phyloP scores from a whole-genome alignment of 2,329 filamentous ascomycete species.

The Zymoseptoria passerinii region DNA sequence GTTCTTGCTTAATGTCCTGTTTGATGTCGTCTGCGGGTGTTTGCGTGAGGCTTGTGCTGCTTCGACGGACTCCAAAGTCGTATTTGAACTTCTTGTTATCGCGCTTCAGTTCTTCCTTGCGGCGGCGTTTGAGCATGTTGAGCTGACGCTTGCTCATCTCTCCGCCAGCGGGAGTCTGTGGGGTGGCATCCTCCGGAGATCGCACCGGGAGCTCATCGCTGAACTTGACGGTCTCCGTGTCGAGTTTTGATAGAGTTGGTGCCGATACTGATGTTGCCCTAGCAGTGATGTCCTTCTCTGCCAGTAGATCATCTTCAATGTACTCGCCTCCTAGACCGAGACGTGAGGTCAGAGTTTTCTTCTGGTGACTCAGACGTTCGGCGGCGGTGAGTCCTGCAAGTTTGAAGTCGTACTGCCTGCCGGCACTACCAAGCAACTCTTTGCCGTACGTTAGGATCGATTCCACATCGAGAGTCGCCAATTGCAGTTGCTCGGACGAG shows the following conservation, averaged over 20 bases:
- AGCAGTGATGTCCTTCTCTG: slow-evolving; percentile 52
- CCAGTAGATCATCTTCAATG: slow-evolving; percentile 74
- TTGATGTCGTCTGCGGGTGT: slow-evolving; percentile 50
- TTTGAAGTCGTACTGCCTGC: slow-evolving; percentile 74
- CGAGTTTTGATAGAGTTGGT: slow-evolving; percentile 38
- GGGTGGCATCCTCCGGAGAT: slow-evolving; percentile 25
- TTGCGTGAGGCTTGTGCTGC: slow-evolving; percentile 51
- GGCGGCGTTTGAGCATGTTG: slow-evolving; percentile 88
- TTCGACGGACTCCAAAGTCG: slow-evolving; percentile 63
- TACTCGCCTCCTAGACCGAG: slow-evolving; percentile 78
- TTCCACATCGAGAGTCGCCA: slow-evolving; percentile 68
- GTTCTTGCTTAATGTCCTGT: slow-evolving; percentile 48
- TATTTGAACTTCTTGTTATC: slow-evolving; percentile 73
- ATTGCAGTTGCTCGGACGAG: slow-evolving; percentile 53
- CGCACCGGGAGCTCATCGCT: slow-evolving; percentile 20
- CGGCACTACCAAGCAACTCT: slow-evolving; percentile 71
- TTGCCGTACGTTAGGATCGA: slow-evolving; percentile 77
- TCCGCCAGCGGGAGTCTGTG: slow-evolving; percentile 24
- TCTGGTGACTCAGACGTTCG: slow-evolving; percentile 74
- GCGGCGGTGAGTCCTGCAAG: slow-evolving; percentile 74
- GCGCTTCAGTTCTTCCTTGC: slow-evolving; percentile 81
- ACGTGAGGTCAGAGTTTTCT: slow-evolving; percentile 74
- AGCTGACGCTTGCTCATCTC: slow-evolving; percentile 83
- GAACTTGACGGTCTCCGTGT: slow-evolving; percentile 44
- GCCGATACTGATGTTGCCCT: slow-evolving; percentile 33